Evolutionary conservation across 2,329 filamentous ascomycete genomes (phyloP).

Genomic region (Xylariaceae sp.): DNA sequence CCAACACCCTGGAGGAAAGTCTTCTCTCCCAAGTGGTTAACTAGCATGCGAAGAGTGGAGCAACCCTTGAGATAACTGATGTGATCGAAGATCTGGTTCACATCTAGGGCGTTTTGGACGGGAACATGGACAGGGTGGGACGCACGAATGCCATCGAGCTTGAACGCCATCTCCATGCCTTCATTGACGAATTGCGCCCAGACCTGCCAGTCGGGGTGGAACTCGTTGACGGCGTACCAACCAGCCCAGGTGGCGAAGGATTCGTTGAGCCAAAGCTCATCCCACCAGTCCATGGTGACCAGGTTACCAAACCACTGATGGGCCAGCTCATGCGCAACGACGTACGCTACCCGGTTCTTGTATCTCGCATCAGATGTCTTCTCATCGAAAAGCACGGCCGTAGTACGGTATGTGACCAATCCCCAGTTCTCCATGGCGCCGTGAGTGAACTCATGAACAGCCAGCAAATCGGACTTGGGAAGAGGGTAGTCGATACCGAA

Average conservation of each 20-base stretch:
- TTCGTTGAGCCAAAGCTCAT: constrained; percentile 89
- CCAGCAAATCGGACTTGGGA: constrained; percentile 84
- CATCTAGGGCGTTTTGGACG: constrained; percentile 86
- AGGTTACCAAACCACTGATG: constrained; percentile 96
- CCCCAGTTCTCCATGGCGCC: constrained; percentile 97
- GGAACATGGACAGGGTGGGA: constrained; percentile 96
- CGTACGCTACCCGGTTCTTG: constrained; percentile 91
- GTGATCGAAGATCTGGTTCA: constrained; percentile 96
- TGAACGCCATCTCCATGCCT: constrained; percentile 85
- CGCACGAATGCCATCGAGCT: constrained; percentile 80
- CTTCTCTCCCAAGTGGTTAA: constrained; percentile 79
- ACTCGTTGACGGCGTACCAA: constrained; percentile 84
- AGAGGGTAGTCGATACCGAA: constrained; percentile 91
- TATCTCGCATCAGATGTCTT: constrained; percentile 83
- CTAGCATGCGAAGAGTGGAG: constrained; percentile 94
- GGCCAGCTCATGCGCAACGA: constrained; percentile 95
- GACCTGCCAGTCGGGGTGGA: constrained; percentile 95
- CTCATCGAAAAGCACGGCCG: constrained; percentile 93
- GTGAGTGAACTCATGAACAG: constrained; percentile 85
- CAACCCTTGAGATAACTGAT: constrained; percentile 97
- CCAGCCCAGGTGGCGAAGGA: constrained; percentile 98
- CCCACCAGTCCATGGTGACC: constrained; percentile 97
- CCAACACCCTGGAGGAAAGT: constrained; percentile 87
- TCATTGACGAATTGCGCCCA: constrained; percentile 98
- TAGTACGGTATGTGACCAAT: constrained; percentile 91